Evolutionary conservation across 345 rosid species (phyloP).

Genomic region (Salix suchowensis): DNA sequence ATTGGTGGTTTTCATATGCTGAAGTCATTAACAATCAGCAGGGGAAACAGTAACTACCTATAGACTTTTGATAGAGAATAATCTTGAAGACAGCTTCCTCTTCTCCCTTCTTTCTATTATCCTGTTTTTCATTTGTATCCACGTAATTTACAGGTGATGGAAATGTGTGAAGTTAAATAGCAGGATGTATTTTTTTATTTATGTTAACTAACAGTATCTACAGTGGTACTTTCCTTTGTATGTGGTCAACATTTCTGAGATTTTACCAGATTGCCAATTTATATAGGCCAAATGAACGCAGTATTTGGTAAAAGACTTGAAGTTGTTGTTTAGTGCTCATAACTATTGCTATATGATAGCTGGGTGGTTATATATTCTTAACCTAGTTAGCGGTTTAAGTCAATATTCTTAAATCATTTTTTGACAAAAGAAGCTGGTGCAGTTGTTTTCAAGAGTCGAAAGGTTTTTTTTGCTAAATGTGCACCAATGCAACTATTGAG

Average conservation of each 20-base stretch:
- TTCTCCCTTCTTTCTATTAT: neutral
- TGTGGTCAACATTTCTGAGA: neutral
- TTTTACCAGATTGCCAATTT: neutral
- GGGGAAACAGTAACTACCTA: neutral
- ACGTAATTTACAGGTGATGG: neutral
- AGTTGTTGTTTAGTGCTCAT: neutral
- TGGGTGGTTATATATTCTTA: neutral
- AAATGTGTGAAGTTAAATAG: neutral
- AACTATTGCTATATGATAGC: neutral
- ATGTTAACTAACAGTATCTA: neutral
- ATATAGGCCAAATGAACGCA: neutral
- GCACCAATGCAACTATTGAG: neutral
- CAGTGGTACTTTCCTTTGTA: neutral
- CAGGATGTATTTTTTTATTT: neutral
- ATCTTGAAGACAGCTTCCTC: neutral
- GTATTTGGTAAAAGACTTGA: neutral
- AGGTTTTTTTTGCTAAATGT: neutral
- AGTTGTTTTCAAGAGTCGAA: neutral
- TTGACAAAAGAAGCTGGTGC: neutral
- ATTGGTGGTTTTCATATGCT: neutral
- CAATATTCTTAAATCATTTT: neutral
- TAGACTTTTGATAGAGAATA: neutral
- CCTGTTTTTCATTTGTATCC: neutral
- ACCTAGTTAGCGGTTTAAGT: neutral
- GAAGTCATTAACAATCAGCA: neutral